Evolutionary conservation across 2,329 filamentous ascomycete genomes (phyloP).

Genomic region (Fusarium hainanense): DNA sequence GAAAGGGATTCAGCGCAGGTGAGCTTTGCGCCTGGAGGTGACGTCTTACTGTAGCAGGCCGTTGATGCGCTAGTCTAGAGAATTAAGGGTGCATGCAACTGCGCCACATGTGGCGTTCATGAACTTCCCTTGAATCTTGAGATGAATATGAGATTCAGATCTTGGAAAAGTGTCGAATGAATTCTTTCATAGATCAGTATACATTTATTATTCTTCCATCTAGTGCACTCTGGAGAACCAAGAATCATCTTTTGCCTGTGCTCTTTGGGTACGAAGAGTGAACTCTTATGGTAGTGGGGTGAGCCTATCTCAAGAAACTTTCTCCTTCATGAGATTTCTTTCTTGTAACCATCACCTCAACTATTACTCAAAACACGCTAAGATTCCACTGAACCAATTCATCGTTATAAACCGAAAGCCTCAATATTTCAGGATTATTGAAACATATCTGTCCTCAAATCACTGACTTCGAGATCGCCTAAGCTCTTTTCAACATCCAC

Average conservation of each 20-base stretch:
- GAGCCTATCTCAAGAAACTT: constrained; percentile 14
- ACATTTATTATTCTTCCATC: too few relatives aligned
- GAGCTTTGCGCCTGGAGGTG: constrained; percentile 28
- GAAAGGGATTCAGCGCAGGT: constrained; percentile 5
- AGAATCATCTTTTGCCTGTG: background rate
- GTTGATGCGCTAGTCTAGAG: constrained; percentile 11
- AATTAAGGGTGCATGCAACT: constrained; percentile 13
- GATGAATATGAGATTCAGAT: background rate
- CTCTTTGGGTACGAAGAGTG: background rate
- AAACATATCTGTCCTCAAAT: background rate
- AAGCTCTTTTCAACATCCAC: background rate
- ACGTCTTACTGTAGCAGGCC: constrained; percentile 32
- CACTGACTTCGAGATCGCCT: background rate
- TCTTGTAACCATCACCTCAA: background rate
- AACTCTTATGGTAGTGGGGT: constrained; percentile 12
- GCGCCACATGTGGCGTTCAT: constrained; percentile 36
- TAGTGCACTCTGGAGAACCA: too few relatives aligned
- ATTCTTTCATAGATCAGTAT: background rate
- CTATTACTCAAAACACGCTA: background rate
- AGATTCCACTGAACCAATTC: background rate
- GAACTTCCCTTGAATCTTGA: background rate
- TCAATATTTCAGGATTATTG: background rate
- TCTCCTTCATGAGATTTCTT: constrained; percentile 3
- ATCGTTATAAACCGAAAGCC: background rate
- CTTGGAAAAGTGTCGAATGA: background rate